Percentiles rank a stretch among this genome's conserved stretches.
Conservation (phyloP, 768 basidiomycete genomes). For the Obba rivulosa region DNA sequence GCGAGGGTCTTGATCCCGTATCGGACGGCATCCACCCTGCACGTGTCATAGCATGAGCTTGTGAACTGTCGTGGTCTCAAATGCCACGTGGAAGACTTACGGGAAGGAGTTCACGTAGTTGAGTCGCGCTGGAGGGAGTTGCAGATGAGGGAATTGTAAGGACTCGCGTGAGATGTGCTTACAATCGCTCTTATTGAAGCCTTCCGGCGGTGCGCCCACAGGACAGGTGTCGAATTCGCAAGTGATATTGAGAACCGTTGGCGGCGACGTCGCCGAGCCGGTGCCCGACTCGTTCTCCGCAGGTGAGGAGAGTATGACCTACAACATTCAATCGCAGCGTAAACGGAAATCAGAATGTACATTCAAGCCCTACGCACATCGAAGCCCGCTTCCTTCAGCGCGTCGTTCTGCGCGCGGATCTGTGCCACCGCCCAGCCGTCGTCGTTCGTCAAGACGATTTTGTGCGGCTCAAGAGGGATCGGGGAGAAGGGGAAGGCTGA, state of each 20-base stretch:
- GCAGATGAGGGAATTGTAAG: neutral
- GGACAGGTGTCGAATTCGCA: constrained; percentile 31
- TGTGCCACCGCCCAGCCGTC: constrained; percentile 29
- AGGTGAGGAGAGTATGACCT: constrained; percentile 28
- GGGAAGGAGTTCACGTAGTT: constrained; percentile 33
- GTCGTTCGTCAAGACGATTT: constrained; percentile 24
- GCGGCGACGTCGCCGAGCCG: constrained; percentile 21
- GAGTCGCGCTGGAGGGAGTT: constrained; percentile 16
- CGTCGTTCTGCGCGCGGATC: constrained; percentile 25
- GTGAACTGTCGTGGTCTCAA: neutral
- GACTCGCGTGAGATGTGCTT: neutral
- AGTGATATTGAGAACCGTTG: constrained; percentile 20
- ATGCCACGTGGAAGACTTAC: constrained; percentile 14
- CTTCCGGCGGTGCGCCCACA: constrained; percentile 25
- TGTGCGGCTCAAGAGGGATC: neutral
- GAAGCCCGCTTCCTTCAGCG: constrained; percentile 19
- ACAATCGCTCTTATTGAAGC: constrained; percentile 17
- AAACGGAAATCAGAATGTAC: neutral
- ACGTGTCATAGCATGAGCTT: neutral
- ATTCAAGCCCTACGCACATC: constrained; percentile 13
- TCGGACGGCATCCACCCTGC: constrained; percentile 23
- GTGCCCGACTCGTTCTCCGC: constrained; percentile 30
- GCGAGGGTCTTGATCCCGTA: constrained; percentile 42
- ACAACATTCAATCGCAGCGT: neutral
- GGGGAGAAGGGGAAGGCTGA: too few relatives aligned